phyloP scores from a whole-genome alignment of 2,329 filamentous ascomycete species.

The Talaromyces sp. region DNA sequence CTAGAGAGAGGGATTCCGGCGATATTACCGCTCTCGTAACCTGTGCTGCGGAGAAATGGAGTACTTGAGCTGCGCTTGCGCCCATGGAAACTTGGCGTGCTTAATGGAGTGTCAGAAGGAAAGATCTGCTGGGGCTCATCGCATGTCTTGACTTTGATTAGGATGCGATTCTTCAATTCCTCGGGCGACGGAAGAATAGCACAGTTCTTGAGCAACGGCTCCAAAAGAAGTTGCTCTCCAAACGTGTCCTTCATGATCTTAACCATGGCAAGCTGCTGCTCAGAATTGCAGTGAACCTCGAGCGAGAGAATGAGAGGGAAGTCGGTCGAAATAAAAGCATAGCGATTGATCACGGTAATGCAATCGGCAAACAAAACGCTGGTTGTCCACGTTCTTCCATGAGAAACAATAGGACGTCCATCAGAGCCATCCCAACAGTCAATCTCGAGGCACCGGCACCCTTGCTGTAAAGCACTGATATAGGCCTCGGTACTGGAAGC shows the following conservation, averaged over 20 bases:
- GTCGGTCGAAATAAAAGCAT: constrained; percentile 80
- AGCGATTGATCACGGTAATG: constrained; percentile 88
- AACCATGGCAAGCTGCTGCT: constrained; percentile 84
- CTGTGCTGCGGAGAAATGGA: constrained; percentile 61
- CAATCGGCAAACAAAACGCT: constrained; percentile 87
- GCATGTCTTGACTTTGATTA: constrained; percentile 92
- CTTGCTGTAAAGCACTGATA: constrained; percentile 78
- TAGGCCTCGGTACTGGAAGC: constrained; percentile 93
- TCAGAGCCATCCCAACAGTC: constrained; percentile 96
- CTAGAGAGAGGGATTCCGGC: constrained; percentile 48
- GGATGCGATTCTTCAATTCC: constrained; percentile 73
- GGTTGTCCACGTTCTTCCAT: constrained; percentile 83
- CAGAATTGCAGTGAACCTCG: constrained; percentile 83
- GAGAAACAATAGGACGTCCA: constrained; percentile 81
- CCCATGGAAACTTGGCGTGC: constrained; percentile 27
- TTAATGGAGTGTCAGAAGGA: neutral
- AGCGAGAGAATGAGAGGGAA: constrained; percentile 93
- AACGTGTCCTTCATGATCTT: constrained; percentile 83
- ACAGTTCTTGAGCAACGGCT: constrained; percentile 65
- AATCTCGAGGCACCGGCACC: constrained; percentile 92
- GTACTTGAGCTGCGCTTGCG: constrained; percentile 70
- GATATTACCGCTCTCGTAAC: constrained; percentile 54
- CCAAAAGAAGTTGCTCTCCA: constrained; percentile 69
- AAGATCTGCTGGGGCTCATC: constrained; percentile 47
- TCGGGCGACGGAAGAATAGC: constrained; percentile 76